Base-by-base conservation (phyloP, 2,329 filamentous ascomycete genomes). In the Cytospora piceae region DNA sequence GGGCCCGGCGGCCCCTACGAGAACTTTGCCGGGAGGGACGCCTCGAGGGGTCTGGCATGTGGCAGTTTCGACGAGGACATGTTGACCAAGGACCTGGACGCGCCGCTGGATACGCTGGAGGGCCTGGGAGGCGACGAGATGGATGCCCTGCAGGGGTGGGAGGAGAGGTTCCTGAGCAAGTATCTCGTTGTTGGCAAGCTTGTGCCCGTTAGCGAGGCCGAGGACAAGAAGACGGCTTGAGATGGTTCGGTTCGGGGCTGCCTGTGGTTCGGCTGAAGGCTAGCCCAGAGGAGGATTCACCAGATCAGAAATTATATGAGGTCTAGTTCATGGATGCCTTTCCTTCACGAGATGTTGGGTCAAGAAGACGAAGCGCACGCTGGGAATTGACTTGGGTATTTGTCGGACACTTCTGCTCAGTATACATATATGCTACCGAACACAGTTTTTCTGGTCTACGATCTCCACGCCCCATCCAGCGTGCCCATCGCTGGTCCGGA, bases 41-140 rank as follows among this genome's bases (percentile, higher is more conserved):
- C 95, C 24, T 93, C 87, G 70, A 85, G 94, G 61, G 95, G 95
- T 0, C 80, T 99, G 67, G 94, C 95, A 1, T 92, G 87, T 77
- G 92, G 94, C 66, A 96, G 92, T 80, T 98, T 99, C 77, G 95
- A 97, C 75, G 87, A 92, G 82, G 91, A 94, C 8, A 96, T 98
- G 93, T 80, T 98, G 79, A 98, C 95, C 22, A 88, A 94, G 82
- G 91, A 97, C 77, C 80, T 98, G 63, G 87, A 95, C 65, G 94
- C 87, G 0, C 92, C 93, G 54, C 80, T 97, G 69, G 93, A 97
- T 75, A 87, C 83, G 61, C 82, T 97, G 53, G 83, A 87, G 60
- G 92, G 89, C 65, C 78, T 98, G 67, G 87, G 87, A 7, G 77
- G 76, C 1, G 93, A 94, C 66, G 89, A 96, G 82, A 80, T 91